Evolutionary conservation across 257 asterid genomes (phyloP).

Genomic region (Eustoma russellianum): DNA sequence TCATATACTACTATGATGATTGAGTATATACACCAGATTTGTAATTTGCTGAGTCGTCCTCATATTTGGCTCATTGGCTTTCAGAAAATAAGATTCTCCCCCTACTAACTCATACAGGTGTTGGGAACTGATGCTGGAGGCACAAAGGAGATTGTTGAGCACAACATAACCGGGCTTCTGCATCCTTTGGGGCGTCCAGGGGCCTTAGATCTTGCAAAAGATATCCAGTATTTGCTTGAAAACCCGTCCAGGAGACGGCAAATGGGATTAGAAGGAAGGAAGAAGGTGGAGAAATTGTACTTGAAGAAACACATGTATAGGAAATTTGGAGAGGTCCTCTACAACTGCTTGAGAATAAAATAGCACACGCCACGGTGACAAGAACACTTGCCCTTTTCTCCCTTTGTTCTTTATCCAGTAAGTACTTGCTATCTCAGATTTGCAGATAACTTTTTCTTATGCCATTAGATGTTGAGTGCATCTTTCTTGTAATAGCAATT

Average conservation of each 20-base stretch:
- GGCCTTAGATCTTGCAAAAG: conserved; percentile 46
- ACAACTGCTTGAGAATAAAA: conserved; percentile 79
- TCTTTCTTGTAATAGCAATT: conserved; percentile 4
- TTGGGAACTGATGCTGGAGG: conserved; percentile 96
- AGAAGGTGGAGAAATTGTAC: conserved; percentile 77
- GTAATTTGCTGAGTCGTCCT: background rate
- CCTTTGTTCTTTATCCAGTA: too few relatives aligned
- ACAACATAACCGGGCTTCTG: conserved; percentile 71
- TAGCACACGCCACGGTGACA: conserved; percentile 15
- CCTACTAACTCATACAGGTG: conserved; percentile 32
- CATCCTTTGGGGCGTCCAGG: conserved; percentile 90
- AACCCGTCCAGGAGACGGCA: conserved; percentile 54
- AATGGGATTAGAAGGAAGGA: conserved; percentile 74
- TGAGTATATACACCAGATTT: too few relatives aligned
- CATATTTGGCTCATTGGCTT: background rate
- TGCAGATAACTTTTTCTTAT: too few relatives aligned
- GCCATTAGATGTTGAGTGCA: background rate
- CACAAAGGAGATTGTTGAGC: conserved; percentile 78
- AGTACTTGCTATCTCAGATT: background rate
- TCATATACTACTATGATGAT: too few relatives aligned
- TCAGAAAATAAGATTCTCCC: background rate
- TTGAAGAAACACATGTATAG: conserved; percentile 83
- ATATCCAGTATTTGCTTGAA: conserved; percentile 52
- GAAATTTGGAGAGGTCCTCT: conserved; percentile 84
- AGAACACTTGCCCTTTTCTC: background rate